Base-by-base conservation (phyloP, 148 eudicot species). In the Limonium bicolor region DNA sequence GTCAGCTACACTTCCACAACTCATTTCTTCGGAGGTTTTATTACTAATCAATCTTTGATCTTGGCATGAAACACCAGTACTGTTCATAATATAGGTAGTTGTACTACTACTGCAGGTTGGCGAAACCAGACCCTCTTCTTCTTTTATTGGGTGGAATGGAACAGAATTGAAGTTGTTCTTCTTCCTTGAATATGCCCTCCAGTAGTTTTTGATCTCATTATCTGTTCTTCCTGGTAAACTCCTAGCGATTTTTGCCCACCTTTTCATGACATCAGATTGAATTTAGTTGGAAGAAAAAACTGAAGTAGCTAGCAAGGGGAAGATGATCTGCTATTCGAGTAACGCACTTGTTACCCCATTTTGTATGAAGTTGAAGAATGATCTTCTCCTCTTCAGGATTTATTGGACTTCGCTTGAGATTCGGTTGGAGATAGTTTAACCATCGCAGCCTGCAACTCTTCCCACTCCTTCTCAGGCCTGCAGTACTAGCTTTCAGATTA, bases 391-490 rank as follows among this genome's bases (percentile, higher is more conserved):
- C 93, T 32, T 71, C 62, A 28, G 21, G 48, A 53, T 51, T 71
- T 22, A 82, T 62, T 9, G 42, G 60, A 21, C 86, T 75, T n/a
- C 51, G 86, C 63, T 77, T 77, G 8, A 77, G 58, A 44, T 63
- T 64, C 3, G 82, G 86, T 8, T 82, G 67, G 20, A 77, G 72
- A 46, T 77, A 77, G 54, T 81, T 81, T 65, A 71, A 24, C 92
- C 85, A 77, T 41, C 92, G 56, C 34, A 77, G 42, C 38, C 86
- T 60, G 51, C 93, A 82, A 46, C 93, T 82, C 63, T 74, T 82
- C 13, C 93, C 86, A 27, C 74, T 77, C 59, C 93, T 71, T 53
- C 53, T 50, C 11, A 82, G 36, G 12, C 93, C 86, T 74, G 48
- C 54, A 63, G 20, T 9, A 16, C 1, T 15, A 16, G n/a, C n/a